Percentiles rank a stretch among this genome's conserved stretches.
Evolutionary conservation across 345 rosid genomes (phyloP).

Genomic region (Eucalyptus albens): DNA sequence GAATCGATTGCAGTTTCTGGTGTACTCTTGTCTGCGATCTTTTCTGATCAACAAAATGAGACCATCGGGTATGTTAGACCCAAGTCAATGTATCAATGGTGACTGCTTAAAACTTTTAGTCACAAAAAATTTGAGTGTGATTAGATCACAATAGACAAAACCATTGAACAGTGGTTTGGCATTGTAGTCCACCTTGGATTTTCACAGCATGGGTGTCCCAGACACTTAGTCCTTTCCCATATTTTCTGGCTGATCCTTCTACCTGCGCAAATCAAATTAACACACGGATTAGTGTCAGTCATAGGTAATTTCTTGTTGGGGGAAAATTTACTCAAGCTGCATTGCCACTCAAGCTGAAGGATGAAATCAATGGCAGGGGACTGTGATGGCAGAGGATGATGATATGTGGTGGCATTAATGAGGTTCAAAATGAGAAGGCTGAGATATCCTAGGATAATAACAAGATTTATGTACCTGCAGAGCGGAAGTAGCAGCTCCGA

Average conservation of each 20-base stretch:
- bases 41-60: slow-evolving; percentile 26
- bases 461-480: background rate
- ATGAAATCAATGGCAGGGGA: background rate
- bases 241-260: background rate
- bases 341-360: background rate
- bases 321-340: background rate
- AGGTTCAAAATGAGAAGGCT: background rate
- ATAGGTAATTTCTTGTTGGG: background rate
- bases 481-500: background rate
- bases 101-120: slow-evolving; percentile 12
- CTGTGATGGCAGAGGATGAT: background rate
- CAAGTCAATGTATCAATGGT: background rate
- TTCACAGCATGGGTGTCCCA: background rate
- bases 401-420: background rate
- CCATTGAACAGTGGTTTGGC: background rate
- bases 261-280: background rate
- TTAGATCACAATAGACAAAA: background rate
- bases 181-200: background rate
- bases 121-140: background rate
- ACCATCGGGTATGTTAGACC: background rate
- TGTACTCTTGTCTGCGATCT: slow-evolving; percentile 1
- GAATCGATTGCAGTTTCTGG: slow-evolving; percentile 3
- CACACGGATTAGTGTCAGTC: background rate
- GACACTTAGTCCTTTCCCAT: background rate
- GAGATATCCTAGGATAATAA: background rate